Conservation (phyloP, 306 rosid genomes). For the Coriaria nepalensis region DNA sequence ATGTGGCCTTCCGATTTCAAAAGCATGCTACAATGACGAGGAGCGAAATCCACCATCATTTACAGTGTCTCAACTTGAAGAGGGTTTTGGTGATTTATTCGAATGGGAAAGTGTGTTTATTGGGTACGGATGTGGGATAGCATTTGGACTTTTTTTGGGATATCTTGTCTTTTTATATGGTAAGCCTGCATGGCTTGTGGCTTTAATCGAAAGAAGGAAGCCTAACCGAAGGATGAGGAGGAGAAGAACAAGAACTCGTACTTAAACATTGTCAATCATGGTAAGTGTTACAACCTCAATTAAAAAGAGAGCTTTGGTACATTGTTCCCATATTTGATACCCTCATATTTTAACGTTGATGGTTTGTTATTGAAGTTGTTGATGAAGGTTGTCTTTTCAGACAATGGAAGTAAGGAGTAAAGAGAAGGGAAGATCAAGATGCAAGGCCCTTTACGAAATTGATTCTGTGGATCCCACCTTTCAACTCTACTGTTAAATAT, state of each 20-base stretch:
- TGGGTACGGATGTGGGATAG: slow-evolving; percentile 22
- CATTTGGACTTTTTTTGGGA: slow-evolving; percentile 16
- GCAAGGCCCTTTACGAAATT: too few species aligned
- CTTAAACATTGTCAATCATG: too few species aligned
- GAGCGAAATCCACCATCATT: neutral
- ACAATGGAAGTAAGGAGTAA: too few species aligned
- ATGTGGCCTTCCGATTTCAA: slow-evolving; percentile 5
- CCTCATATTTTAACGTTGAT: too few species aligned
- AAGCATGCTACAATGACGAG: neutral
- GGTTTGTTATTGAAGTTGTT: too few species aligned
- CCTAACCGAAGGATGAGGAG: neutral
- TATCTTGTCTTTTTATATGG: neutral
- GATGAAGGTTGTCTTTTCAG: too few species aligned
- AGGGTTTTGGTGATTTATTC: neutral
- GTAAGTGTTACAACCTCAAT: too few species aligned
- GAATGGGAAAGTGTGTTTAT: slow-evolving; percentile 8
- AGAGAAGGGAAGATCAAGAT: too few species aligned
- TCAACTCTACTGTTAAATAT: too few species aligned
- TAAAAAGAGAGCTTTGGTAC: too few species aligned
- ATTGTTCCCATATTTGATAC: too few species aligned
- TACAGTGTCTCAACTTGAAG: neutral
- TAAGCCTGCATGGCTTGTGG: neutral
- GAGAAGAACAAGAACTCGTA: neutral
- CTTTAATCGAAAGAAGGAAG: neutral
- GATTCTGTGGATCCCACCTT: too few species aligned